Evolutionary conservation across 257 asterid genomes (phyloP).

Genomic region (Gentiana macrophylla): DNA sequence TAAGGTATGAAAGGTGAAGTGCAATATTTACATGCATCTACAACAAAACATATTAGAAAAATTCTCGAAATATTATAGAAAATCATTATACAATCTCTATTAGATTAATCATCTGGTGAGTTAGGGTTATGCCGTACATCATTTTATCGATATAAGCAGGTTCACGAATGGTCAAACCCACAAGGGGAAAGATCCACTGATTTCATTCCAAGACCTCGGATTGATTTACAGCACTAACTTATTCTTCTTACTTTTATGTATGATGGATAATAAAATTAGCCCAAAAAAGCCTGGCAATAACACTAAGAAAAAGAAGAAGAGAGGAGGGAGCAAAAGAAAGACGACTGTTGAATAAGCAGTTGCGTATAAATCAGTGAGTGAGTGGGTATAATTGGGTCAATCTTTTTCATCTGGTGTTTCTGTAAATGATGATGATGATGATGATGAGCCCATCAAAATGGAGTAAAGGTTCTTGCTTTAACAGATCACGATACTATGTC

Average conservation of each 20-base stretch:
- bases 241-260: constrained; percentile 7
- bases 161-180: background rate
- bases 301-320: constrained; percentile 75
- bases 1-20: no score
- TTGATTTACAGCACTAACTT: background rate
- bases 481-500: constrained; percentile 96
- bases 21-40: no score
- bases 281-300: constrained; percentile 24
- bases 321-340: constrained; percentile 87
- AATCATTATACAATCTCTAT: no score
- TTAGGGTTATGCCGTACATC: no score
- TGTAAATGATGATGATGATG: constrained; percentile 50
- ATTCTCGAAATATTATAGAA: no score
- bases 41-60: no score
- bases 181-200: background rate
- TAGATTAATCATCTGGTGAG: no score
- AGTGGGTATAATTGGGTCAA: constrained; percentile 76
- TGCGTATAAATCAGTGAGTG: constrained; percentile 73
- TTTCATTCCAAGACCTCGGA: background rate
- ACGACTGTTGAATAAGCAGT: constrained; percentile 70
- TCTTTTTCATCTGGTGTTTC: constrained; percentile 14
- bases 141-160: no score
- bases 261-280: constrained; percentile 50
- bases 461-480: constrained; percentile 95
- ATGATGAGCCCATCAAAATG: constrained; percentile 83